Percentiles rank a stretch among this genome's conserved stretches.
These are phyloP conservation scores for Erodium chrysanthum DNA, from an alignment of 441 rosid species.

Conservation along the genomic window DNA sequence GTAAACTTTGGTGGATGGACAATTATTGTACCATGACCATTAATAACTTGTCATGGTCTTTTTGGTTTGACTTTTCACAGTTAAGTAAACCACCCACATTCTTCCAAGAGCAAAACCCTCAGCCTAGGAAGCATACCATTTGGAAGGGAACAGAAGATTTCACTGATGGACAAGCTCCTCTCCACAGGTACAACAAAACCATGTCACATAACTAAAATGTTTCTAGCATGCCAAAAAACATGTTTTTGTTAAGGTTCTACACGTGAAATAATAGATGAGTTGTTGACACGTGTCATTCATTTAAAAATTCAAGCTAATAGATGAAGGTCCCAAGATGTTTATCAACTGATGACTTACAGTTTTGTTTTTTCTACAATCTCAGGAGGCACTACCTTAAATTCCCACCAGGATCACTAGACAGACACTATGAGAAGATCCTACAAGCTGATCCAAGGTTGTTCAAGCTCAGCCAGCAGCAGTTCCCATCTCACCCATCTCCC, in stretches of 20 bases:
- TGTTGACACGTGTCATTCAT: no score
- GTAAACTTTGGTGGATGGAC: no score
- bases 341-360: no score
- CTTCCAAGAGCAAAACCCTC: constrained; percentile 38
- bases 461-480: constrained; percentile 19
- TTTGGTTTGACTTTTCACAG: constrained; percentile 17
- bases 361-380: neutral
- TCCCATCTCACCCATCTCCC: constrained; percentile 24
- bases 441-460: constrained; percentile 25
- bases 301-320: no score
- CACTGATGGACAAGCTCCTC: constrained; percentile 37
- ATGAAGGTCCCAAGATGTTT: no score
- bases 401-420: constrained; percentile 31
- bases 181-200: constrained; percentile 27
- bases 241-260: no score
- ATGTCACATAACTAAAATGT: no score
- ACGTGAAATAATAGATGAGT: no score
- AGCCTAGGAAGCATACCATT: constrained; percentile 47
- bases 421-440: constrained; percentile 33
- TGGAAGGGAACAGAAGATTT: constrained; percentile 42
- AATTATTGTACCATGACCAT: no score
- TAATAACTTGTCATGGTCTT: no score
- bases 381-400: constrained; percentile 36
- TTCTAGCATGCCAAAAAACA: no score
- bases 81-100: constrained; percentile 31